Evolutionary conservation across 1,284 basidiomycete genomes (phyloP).

Genomic region (Golubevia pallescens): DNA sequence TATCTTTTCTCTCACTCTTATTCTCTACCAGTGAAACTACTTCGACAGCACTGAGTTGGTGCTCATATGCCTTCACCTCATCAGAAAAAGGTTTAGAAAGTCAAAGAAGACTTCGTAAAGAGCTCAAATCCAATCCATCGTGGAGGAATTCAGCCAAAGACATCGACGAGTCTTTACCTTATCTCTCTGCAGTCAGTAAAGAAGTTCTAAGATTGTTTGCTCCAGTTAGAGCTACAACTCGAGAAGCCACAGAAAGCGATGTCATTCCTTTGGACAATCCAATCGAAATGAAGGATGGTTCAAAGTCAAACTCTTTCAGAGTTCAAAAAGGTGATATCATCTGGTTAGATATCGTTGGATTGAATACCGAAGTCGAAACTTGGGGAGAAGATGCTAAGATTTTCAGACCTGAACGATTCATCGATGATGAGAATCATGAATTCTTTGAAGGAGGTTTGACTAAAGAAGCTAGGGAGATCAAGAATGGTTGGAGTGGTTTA

Average conservation of each 20-base stretch:
- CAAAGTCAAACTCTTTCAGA: neutral
- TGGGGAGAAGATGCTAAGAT: constrained; percentile 7
- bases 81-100: neutral
- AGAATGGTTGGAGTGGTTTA: constrained; percentile 5
- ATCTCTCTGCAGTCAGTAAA: constrained; percentile 6
- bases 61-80: constrained; percentile 1
- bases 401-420: constrained; percentile 7
- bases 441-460: neutral
- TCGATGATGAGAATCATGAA: neutral
- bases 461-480: neutral
- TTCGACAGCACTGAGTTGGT: neutral
- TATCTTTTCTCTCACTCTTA: too few relatives aligned
- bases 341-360: neutral
- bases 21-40: neutral
- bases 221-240: constrained; percentile 1
- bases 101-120: constrained; percentile 4
- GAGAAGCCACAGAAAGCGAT: neutral
- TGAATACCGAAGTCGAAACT: constrained; percentile 1
- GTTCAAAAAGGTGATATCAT: constrained; percentile 5
- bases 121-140: neutral
- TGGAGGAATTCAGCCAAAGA: constrained; percentile 4
- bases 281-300: constrained; percentile 1
- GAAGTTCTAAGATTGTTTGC: constrained; percentile 2
- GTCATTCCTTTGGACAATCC: neutral
- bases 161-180: constrained; percentile 3